These are phyloP conservation scores for Apiospora pterosperma DNA, from an alignment of 2,329 filamentous ascomycete species.

Conservation along the genomic window DNA sequence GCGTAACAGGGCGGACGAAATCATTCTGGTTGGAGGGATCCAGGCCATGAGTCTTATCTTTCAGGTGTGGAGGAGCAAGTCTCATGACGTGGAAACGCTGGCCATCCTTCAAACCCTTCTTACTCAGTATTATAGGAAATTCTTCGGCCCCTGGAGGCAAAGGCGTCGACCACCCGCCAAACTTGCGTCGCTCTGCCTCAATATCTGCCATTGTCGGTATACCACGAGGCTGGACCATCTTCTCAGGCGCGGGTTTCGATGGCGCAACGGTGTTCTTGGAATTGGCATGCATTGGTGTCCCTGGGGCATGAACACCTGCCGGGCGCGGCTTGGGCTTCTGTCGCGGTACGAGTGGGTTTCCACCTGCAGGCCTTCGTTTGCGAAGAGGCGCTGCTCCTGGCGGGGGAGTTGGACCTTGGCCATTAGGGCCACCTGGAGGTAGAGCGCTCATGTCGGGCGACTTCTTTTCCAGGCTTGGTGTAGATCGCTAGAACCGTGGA, in stretches of 20 bases:
- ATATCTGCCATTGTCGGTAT: slow-evolving; percentile 28
- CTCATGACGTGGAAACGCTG: slow-evolving; percentile 86
- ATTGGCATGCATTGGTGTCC: slow-evolving; percentile 20
- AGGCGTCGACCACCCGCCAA: slow-evolving; percentile 57
- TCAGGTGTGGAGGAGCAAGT: slow-evolving; percentile 57
- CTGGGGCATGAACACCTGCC: slow-evolving; percentile 17
- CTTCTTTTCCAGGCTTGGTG: neutral
- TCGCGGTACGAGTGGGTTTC: slow-evolving; percentile 60
- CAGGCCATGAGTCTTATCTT: slow-evolving; percentile 51
- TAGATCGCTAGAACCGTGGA: neutral
- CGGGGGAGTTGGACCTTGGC: slow-evolving; percentile 43
- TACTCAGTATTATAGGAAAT: slow-evolving; percentile 78
- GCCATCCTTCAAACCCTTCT: slow-evolving; percentile 73
- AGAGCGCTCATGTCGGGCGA: slow-evolving; percentile 34
- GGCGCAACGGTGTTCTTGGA: slow-evolving; percentile 17
- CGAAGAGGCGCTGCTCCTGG: slow-evolving; percentile 36
- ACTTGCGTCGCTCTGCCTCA: slow-evolving; percentile 40
- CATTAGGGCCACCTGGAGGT: slow-evolving; percentile 41
- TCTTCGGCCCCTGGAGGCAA: slow-evolving; percentile 37
- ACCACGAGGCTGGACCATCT: slow-evolving; percentile 16
- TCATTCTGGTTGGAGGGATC: slow-evolving; percentile 69
- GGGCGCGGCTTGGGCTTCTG: slow-evolving; percentile 46
- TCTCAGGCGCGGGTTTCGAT: slow-evolving; percentile 13
- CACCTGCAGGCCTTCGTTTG: slow-evolving; percentile 42
- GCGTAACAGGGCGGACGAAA: slow-evolving; percentile 81